phyloP scores from a whole-genome alignment of 1,284 basidiomycete genomes.

The Moniliella sp. region DNA sequence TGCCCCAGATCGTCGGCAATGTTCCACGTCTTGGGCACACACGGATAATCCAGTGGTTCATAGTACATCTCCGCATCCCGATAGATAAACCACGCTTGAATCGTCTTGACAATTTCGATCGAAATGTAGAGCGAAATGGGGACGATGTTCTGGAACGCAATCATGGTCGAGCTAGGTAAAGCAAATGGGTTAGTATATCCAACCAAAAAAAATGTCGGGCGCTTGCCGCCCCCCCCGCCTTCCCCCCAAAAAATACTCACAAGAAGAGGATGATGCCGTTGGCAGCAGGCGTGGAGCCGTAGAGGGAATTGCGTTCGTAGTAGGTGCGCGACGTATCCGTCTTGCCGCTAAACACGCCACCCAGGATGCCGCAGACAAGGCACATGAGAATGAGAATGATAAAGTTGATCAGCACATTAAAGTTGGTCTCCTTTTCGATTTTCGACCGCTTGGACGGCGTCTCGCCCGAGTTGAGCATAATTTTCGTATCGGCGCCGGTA shows the following conservation, averaged over 20 bases:
- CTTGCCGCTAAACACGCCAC: slow-evolving; percentile 49
- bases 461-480: slow-evolving; percentile 82
- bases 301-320: slow-evolving; percentile 37
- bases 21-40: slow-evolving; percentile 90
- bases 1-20: slow-evolving; percentile 92
- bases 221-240: too few relatives aligned
- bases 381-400: slow-evolving; percentile 59
- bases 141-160: slow-evolving; percentile 92
- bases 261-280: slow-evolving; percentile 74
- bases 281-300: slow-evolving; percentile 40
- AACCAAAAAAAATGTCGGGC: neutral
- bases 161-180: slow-evolving; percentile 38
- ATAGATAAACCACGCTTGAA: slow-evolving; percentile 84
- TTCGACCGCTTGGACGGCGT: slow-evolving; percentile 63
- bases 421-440: slow-evolving; percentile 95
- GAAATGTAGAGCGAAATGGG: slow-evolving; percentile 92
- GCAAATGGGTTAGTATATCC: neutral
- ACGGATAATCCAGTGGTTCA: slow-evolving; percentile 53
- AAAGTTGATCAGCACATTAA: slow-evolving; percentile 90
- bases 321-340: slow-evolving; percentile 48
- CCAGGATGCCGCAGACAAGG: slow-evolving; percentile 48
- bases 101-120: slow-evolving; percentile 90
- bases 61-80: slow-evolving; percentile 96
- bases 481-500: slow-evolving; percentile 87
- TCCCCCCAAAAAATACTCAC: slow-evolving; percentile 39